A percentile compares a stretch with the other conserved stretches of the same genome.
phyloP scores from a whole-genome alignment of 495 filamentous ascomycete species.

The Cenococcum geophilum region DNA sequence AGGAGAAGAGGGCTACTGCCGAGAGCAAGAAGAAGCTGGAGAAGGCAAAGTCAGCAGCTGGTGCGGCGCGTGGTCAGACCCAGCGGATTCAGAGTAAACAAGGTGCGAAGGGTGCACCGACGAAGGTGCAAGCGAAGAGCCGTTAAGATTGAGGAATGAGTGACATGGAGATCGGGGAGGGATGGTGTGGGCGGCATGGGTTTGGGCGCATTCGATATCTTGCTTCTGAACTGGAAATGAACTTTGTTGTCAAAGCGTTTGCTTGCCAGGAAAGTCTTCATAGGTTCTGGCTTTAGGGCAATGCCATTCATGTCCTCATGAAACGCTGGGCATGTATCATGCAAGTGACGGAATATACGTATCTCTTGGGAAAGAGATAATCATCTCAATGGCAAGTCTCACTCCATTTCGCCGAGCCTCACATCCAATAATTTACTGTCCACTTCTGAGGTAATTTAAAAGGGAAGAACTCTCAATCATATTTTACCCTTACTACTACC shows the following conservation, averaged over 20 bases:
- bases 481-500: too few species aligned
- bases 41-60: constrained; percentile 90
- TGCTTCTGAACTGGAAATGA: constrained; percentile 10
- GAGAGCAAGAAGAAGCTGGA: constrained; percentile 95
- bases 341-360: background rate
- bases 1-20: constrained; percentile 89
- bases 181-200: constrained; percentile 1
- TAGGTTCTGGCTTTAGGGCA: constrained; percentile 30
- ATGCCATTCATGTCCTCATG: constrained; percentile 33
- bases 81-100: constrained; percentile 87
- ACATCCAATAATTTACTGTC: too few species aligned
- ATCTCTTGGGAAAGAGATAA: too few species aligned
- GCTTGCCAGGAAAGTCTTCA: constrained; percentile 7
- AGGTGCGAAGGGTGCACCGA: constrained; percentile 83
- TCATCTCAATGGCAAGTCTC: too few species aligned
- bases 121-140: constrained; percentile 79
- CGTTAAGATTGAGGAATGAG: constrained; percentile 56
- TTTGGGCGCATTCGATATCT: constrained; percentile 13
- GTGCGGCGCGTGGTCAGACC: constrained; percentile 65
- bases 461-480: too few species aligned
- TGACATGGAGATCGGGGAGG: constrained; percentile 1
- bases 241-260: constrained; percentile 2
- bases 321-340: constrained; percentile 3
- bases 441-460: too few species aligned
- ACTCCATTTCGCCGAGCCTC: too few species aligned